A percentile compares a stretch with the other conserved stretches of the same genome.
These are phyloP conservation scores for Fusarium coffeatum DNA, from an alignment of 2,329 filamentous ascomycete genomes.

Conservation along the genomic window DNA sequence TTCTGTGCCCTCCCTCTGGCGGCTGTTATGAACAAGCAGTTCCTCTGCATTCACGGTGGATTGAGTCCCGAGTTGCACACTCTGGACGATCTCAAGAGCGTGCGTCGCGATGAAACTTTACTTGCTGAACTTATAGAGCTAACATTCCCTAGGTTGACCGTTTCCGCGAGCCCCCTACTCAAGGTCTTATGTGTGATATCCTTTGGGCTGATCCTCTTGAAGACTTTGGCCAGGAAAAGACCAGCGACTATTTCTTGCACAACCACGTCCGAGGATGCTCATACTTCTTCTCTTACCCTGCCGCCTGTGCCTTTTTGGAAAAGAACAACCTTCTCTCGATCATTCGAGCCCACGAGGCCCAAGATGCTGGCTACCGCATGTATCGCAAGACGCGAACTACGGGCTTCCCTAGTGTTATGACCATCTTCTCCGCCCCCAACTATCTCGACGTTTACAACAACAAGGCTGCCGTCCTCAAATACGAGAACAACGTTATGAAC, in stretches of 20 bases:
- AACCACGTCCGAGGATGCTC: conserved; percentile 99
- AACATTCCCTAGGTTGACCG: conserved; percentile 79
- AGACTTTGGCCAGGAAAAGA: conserved; percentile 99
- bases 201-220: conserved; percentile 98
- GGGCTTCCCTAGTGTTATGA: conserved; percentile 99
- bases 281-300: conserved; percentile 99
- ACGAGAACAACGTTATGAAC: conserved; percentile 99
- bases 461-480: conserved; percentile 98
- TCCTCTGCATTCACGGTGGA: conserved; percentile 97
- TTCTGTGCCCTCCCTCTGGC: conserved; percentile 95
- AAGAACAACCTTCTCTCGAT: conserved; percentile 98
- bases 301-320: conserved; percentile 95
- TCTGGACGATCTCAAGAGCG: conserved; percentile 89
- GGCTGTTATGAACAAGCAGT: conserved; percentile 99
- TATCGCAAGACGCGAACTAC: conserved; percentile 98
- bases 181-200: conserved; percentile 98
- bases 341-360: conserved; percentile 97
- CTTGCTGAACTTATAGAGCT: conserved; percentile 12
- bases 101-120: conserved; percentile 57
- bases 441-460: conserved; percentile 99
- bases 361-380: conserved; percentile 99
- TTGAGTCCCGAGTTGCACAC: conserved; percentile 96
- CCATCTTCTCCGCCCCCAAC: conserved; percentile 98
- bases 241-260: conserved; percentile 95
- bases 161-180: conserved; percentile 96